Evolutionary conservation across 73 alveolate genomes (phyloP), one percentile per base, ranked within the genome.

Genomic region (Paramecium pentaurelia): DNA sequence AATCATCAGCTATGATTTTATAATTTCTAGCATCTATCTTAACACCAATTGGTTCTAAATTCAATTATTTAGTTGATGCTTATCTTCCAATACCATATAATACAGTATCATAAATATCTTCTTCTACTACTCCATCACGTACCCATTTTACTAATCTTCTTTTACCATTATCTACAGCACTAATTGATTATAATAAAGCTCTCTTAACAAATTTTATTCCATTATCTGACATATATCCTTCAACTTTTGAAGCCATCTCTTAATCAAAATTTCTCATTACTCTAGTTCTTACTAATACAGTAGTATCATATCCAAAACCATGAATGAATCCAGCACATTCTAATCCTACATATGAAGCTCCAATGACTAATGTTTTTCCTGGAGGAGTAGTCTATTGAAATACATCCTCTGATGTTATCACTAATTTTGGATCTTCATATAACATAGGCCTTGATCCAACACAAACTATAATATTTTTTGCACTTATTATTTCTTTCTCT

Each of bases 311-410:
- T 38, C 87, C 99, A 99, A 95, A 94, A 42, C 97, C 96, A 86
- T 84, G 93, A 34, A 97, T 92, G 88, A 96, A 96, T 14, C 99
- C 99, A 8, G 99, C 99, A 89, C 99, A 98, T 93, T 99, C 99
- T 92, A 94, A 40, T 34, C 92, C 96, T n/a, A 99, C 98, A 95
- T 99, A 99, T 18, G 99, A 96, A 9, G 99, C 99, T 6, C 99
- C 99, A 32, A 99, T 98, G 34, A 98, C 99, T 25, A 99, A 95
- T 18, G 99, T 97, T 88, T 97, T 97, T 54, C 99, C 99, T 8
- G 99, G 99, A 4, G 99, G 95, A 16, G 89, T 95, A 54, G 96
- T 93, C 96, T 96, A 40, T 86, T 97, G 93, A 95, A 99, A 99
- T 71, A 99, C 93, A 95, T 99, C 99, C 95, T 98, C 99, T 91